A percentile compares a stretch with the other conserved stretches of the same genome.
phyloP scores from a whole-genome alignment of 169 alveolate species.

The Plasmodium malariae region DNA sequence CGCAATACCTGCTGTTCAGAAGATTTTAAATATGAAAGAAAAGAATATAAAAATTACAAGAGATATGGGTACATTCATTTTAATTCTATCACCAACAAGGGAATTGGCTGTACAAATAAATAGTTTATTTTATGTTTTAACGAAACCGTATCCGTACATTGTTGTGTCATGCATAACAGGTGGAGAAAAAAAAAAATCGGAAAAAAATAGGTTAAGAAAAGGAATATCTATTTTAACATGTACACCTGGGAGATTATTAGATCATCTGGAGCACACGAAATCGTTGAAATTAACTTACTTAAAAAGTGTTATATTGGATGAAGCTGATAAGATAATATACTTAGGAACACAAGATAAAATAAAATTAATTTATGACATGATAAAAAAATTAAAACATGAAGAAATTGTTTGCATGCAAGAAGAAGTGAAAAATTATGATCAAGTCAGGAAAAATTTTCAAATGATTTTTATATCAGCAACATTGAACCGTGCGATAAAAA shows the following conservation, averaged over 20 bases:
- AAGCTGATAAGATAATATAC: conserved; percentile 98
- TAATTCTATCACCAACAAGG: conserved; percentile 91
- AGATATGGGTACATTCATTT: conserved; percentile 87
- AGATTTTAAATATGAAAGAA: conserved; percentile 62
- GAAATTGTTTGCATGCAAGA: conserved; percentile 3
- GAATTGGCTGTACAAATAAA: conserved; percentile 92
- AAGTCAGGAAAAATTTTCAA: conserved; percentile 74
- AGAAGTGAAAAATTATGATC: not conserved
- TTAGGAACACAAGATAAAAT: conserved; percentile 96
- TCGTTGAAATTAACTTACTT: conserved; percentile 90
- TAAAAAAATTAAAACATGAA: conserved; percentile 16
- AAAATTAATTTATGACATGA: conserved; percentile 86
- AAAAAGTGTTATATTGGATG: conserved; percentile 94
- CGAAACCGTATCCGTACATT: conserved; percentile 84
- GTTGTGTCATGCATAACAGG: conserved; percentile 88
- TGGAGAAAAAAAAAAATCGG: conserved; percentile 93
- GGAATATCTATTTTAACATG: conserved; percentile 95
- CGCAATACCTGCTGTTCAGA: conserved; percentile 93
- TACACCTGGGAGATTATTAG: conserved; percentile 98
- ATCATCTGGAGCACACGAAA: conserved; percentile 93
- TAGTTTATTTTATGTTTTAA: conserved; percentile 72
- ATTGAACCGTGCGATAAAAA: conserved; percentile 85
- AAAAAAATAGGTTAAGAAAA: conserved; percentile 92
- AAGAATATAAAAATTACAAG: conserved; percentile 77
- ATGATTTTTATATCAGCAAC: conserved; percentile 89